Conservation (phyloP, 1,284 basidiomycete genomes). For the Takashimella tepidaria region DNA sequence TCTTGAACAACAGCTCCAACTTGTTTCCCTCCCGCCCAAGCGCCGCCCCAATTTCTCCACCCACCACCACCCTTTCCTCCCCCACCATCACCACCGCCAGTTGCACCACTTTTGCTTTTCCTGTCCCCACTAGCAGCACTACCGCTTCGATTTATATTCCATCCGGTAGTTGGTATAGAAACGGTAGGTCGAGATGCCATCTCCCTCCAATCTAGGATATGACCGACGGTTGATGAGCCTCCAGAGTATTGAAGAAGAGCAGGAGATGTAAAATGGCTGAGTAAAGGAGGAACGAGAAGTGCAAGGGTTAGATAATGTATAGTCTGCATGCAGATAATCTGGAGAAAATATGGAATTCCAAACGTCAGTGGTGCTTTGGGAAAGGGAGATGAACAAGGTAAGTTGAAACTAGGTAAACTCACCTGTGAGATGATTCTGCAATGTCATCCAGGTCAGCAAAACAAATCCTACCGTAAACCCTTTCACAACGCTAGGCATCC, state of each 20-base stretch:
- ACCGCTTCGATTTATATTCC: conserved; percentile 8
- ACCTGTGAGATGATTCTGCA: conserved; percentile 48
- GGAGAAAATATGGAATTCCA: conserved; percentile 9
- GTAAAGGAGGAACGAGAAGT: conserved; percentile 72
- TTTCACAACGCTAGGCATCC: too few species aligned
- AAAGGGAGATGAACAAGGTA: background rate
- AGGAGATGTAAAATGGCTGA: conserved; percentile 68
- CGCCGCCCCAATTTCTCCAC: conserved; percentile 52
- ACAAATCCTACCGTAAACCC: background rate
- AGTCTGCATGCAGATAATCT: conserved; percentile 89
- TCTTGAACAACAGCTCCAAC: conserved; percentile 25
- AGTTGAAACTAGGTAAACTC: conserved; percentile 7
- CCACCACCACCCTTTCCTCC: conserved; percentile 56
- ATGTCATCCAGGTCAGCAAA: conserved; percentile 19
- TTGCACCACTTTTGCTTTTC: conserved; percentile 3
- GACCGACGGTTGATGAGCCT: conserved; percentile 41
- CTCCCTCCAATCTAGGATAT: conserved; percentile 92
- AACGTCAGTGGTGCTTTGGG: background rate
- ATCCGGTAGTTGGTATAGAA: conserved; percentile 16
- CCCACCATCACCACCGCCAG: background rate
- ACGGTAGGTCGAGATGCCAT: conserved; percentile 77
- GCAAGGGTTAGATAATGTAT: conserved; percentile 86
- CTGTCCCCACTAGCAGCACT: conserved; percentile 10
- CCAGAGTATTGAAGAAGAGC: conserved; percentile 72
- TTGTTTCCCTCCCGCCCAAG: conserved; percentile 48